phyloP scores from a whole-genome alignment of 306 rosid species.

The Casuarina equisetifolia region DNA sequence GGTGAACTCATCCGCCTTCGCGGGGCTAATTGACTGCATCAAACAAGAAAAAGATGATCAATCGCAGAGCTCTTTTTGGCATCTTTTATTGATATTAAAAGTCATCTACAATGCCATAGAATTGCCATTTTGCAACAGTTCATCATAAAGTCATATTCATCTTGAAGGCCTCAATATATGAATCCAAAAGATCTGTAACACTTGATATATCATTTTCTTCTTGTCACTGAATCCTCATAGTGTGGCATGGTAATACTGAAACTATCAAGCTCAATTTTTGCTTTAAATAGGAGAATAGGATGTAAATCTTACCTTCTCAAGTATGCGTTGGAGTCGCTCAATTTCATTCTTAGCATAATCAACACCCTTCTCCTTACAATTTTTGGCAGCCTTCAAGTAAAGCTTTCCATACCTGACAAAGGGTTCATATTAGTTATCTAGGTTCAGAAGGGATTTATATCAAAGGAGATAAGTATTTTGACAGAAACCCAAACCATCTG shows the following conservation, averaged over 20 bases:
- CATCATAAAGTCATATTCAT: not conserved
- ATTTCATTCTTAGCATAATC: constrained; percentile 88
- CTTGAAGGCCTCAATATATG: not conserved
- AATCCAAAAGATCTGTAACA: not conserved
- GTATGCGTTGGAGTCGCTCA: constrained; percentile 79
- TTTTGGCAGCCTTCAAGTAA: constrained; percentile 83
- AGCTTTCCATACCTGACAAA: constrained; percentile 71
- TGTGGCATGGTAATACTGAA: not conserved
- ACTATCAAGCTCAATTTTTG: not conserved
- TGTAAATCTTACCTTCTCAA: constrained; percentile 61
- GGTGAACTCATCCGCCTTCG: constrained; percentile 84
- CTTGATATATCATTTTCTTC: no score
- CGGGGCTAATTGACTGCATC: constrained; percentile 79
- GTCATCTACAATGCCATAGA: not conserved
- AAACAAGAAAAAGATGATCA: not conserved
- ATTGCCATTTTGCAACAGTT: not conserved
- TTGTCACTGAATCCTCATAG: no score
- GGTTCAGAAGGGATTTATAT: constrained; percentile 2
- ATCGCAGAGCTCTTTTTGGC: not conserved
- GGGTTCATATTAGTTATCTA: constrained; percentile 11
- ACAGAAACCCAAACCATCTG: constrained; percentile 1
- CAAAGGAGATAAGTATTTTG: not conserved
- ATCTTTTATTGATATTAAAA: not conserved
- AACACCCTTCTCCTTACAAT: constrained; percentile 63
- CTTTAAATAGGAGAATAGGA: constrained; percentile 3